phyloP scores from a whole-genome alignment of 352 stramenopile genomes.

The Phytopythium cucurbitacearum region DNA sequence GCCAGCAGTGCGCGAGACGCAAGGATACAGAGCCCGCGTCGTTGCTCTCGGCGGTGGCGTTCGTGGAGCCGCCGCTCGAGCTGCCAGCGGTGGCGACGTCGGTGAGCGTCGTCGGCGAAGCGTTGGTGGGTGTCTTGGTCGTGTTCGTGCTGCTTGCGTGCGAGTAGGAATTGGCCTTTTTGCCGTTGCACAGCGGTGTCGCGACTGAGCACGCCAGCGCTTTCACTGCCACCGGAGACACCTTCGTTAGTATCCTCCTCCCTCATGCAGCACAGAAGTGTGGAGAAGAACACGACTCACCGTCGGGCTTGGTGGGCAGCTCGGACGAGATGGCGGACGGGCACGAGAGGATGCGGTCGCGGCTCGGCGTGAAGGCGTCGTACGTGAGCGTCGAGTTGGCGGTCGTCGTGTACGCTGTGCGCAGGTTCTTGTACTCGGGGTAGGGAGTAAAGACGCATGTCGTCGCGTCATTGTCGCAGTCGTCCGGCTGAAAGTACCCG shows the following conservation, averaged over 20 bases:
- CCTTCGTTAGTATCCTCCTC: neutral
- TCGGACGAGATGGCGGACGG: slow-evolving; percentile 36
- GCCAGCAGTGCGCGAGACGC: no score
- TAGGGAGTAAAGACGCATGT: slow-evolving; percentile 52
- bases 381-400: slow-evolving; percentile 38
- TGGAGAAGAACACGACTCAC: slow-evolving; percentile 9
- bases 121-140: no score
- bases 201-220: slow-evolving; percentile 28
- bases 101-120: no score
- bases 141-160: slow-evolving; percentile 2
- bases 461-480: slow-evolving; percentile 46
- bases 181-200: slow-evolving; percentile 35
- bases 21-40: no score
- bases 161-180: slow-evolving; percentile 25
- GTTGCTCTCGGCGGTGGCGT: no score
- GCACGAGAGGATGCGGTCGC: slow-evolving; percentile 29
- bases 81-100: no score
- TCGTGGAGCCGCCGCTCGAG: no score
- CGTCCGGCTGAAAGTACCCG: slow-evolving; percentile 59
- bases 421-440: slow-evolving; percentile 53
- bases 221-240: slow-evolving; percentile 8
- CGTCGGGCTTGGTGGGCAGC: slow-evolving; percentile 29
- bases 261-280: neutral
- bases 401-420: slow-evolving; percentile 39
- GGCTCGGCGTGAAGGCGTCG: slow-evolving; percentile 32